These are phyloP conservation scores for Chytridium lagenaria DNA, from an alignment of 371 early-diverging fungal species.

Conservation along the genomic window DNA sequence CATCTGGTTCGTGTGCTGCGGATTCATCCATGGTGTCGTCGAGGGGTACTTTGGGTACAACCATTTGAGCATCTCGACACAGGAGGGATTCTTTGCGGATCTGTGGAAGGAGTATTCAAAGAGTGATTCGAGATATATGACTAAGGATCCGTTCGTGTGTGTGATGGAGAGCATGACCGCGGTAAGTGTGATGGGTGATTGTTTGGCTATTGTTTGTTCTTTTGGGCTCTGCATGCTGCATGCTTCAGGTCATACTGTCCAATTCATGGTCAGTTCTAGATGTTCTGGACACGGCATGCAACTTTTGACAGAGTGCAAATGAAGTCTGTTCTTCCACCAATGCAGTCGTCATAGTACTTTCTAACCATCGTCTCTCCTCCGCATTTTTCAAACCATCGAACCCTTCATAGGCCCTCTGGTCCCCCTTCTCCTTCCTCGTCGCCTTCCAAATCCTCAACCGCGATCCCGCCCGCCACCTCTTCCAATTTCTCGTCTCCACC, in stretches of 20 bases:
- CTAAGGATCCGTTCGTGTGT: slow-evolving; percentile 76
- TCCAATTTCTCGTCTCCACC: slow-evolving; percentile 71
- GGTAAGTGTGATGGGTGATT: slow-evolving; percentile 53
- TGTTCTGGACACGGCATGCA: no score
- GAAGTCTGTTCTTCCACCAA: no score
- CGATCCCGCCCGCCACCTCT: slow-evolving; percentile 69
- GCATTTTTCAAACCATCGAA: not conserved
- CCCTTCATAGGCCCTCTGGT: slow-evolving; percentile 67
- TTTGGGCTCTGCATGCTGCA: no score
- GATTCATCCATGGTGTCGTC: slow-evolving; percentile 79
- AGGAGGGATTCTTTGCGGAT: slow-evolving; percentile 71
- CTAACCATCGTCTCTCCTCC: no score
- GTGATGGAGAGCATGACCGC: slow-evolving; percentile 89
- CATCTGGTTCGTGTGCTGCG: slow-evolving; percentile 81
- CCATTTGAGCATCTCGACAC: slow-evolving; percentile 67
- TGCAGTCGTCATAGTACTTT: no score
- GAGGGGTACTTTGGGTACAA: slow-evolving; percentile 85
- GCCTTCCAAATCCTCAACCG: slow-evolving; percentile 67
- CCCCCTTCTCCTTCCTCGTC: slow-evolving; percentile 72
- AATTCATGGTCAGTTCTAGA: no score
- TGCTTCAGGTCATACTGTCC: no score
- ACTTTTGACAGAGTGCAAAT: no score
- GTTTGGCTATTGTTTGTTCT: not conserved
- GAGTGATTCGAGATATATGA: slow-evolving; percentile 87
- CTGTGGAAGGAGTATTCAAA: slow-evolving; percentile 93